Conservation (phyloP, 2,329 filamentous ascomycete species). For the Fusarium graminum region DNA sequence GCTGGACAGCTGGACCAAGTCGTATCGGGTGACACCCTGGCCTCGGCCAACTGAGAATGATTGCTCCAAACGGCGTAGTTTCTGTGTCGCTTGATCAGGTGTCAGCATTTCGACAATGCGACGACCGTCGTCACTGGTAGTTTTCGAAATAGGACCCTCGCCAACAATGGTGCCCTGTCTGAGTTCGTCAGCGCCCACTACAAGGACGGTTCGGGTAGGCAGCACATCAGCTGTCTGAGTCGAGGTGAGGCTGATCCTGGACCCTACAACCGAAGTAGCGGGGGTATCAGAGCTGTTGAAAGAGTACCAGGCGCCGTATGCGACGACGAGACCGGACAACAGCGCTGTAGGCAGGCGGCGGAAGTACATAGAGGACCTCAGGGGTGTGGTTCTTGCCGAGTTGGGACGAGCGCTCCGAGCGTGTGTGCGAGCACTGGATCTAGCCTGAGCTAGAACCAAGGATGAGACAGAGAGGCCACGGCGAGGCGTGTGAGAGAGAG, state of each 20-base stretch:
- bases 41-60: constrained; percentile 92
- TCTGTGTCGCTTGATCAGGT: constrained; percentile 91
- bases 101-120: constrained; percentile 96
- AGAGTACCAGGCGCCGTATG: constrained; percentile 82
- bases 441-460: constrained; percentile 70
- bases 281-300: constrained; percentile 64
- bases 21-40: constrained; percentile 92
- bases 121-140: constrained; percentile 84
- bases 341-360: constrained; percentile 76
- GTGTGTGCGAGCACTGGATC: constrained; percentile 63
- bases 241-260: constrained; percentile 59
- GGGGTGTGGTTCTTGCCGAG: constrained; percentile 56
- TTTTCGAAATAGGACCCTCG: constrained; percentile 88
- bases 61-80: constrained; percentile 88
- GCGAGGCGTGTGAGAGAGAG: constrained; percentile 64
- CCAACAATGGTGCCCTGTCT: constrained; percentile 89
- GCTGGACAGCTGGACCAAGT: constrained; percentile 92
- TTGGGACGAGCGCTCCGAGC: constrained; percentile 56
- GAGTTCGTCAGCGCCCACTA: constrained; percentile 91
- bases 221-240: constrained; percentile 57
- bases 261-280: constrained; percentile 50
- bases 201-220: constrained; percentile 76
- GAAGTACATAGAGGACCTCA: constrained; percentile 81
- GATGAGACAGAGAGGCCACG: constrained; percentile 60
- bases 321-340: constrained; percentile 75